Base-by-base conservation (phyloP, 805 yeast species). In the Kodamaea kaohsiungensis region DNA sequence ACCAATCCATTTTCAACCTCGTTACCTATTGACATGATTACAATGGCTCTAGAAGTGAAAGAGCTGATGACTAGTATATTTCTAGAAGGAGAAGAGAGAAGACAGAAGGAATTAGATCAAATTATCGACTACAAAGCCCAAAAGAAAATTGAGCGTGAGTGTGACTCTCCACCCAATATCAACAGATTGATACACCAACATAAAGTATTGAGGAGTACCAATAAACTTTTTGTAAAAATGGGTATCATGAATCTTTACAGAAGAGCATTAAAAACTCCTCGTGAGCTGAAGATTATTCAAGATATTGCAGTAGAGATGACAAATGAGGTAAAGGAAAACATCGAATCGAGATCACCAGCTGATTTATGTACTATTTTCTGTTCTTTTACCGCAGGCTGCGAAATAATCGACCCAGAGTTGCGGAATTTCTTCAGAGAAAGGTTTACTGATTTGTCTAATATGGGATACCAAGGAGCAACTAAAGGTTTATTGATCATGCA, bases 331-430 rank as follows among this genome's bases (percentile, higher is more conserved):
- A 70, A 67, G 37, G 60, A 66, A 0, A 65, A 75, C 52, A 74
- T 85, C 33, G 79, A 76, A 16, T 68, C 76, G 5, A 71, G 75
- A 8, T 70, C 82, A 1, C 76, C 83, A 0, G 82, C 84, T 4
- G 86, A 84, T 54, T 68, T 83, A 3, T 83, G 88, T 62, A 67
- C 83, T 49, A 71, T 83, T 5, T 80, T 84, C 54, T 82, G 85
- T 16, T 67, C 78, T 3, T 82, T 85, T 57, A 75, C 84, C 27
- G 82, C 85, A 18, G 89, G 83, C 16, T 82, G 87, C 65, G 89
- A 85, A 58, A 75, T 80, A 7, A 57, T 71, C 12, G 75, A 80
- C 53, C 65, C 65, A 0, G 59, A 59, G 1, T 61, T 67, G 52
- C 63, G 82, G 30, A 59, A 62, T n/a, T 67, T 75, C 22, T 78